These are phyloP conservation scores for Didymella segeticola DNA, from an alignment of 2,329 filamentous ascomycete species.

Conservation along the genomic window DNA sequence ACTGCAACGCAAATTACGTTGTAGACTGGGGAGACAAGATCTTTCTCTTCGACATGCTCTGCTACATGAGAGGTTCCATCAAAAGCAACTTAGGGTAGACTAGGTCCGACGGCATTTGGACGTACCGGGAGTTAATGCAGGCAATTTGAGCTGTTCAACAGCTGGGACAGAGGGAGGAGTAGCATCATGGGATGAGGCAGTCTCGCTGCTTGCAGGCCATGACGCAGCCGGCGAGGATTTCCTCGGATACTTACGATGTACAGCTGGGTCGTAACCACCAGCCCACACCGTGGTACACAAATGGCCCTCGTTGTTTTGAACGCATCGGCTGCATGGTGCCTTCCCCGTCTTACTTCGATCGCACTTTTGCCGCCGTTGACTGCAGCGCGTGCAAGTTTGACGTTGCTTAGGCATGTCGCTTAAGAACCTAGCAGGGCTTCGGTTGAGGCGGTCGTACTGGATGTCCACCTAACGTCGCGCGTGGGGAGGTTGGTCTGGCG, in stretches of 20 bases:
- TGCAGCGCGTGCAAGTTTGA: slow-evolving; percentile 42
- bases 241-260: slow-evolving; percentile 41
- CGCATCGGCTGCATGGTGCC: slow-evolving; percentile 33
- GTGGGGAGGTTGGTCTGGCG: not conserved
- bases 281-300: slow-evolving; percentile 44
- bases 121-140: slow-evolving; percentile 14
- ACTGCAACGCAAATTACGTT: not conserved
- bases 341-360: slow-evolving; percentile 33
- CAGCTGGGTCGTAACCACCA: slow-evolving; percentile 40
- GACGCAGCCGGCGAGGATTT: slow-evolving; percentile 10
- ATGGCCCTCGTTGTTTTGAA: slow-evolving; percentile 41
- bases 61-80: too few species aligned
- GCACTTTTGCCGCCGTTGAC: slow-evolving; percentile 41
- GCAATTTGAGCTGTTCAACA: slow-evolving; percentile 7
- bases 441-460: slow-evolving; percentile 3
- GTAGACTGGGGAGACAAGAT: not conserved
- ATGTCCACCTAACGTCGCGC: not conserved
- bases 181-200: slow-evolving; percentile 17
- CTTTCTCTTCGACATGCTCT: not conserved
- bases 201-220: slow-evolving; percentile 18
- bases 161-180: slow-evolving; percentile 9
- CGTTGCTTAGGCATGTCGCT: slow-evolving; percentile 41
- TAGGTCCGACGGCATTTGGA: not conserved
- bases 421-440: slow-evolving; percentile 1
- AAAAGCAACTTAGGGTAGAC: not conserved